phyloP scores from a whole-genome alignment of 805 yeast genomes.

The Candida sithepensis region DNA sequence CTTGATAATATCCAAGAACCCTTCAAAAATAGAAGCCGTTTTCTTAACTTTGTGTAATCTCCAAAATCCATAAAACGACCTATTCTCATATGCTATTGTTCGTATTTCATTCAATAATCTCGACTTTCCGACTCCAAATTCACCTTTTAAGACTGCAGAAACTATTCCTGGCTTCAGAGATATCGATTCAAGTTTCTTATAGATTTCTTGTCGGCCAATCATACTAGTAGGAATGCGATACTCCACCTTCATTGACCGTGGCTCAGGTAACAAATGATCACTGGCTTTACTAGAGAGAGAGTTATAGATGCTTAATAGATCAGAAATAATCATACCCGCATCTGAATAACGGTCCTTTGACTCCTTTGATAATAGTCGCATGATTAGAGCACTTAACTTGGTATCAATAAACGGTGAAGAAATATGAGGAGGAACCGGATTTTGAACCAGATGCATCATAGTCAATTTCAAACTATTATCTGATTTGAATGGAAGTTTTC shows the following conservation, averaged over 20 bases:
- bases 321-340: constrained; percentile 34
- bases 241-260: neutral
- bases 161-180: constrained; percentile 21
- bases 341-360: constrained; percentile 38
- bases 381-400: constrained; percentile 36
- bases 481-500: constrained; percentile 41
- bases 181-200: constrained; percentile 20
- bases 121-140: constrained; percentile 44
- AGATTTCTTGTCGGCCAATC: constrained; percentile 28
- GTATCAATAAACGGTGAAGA: constrained; percentile 30
- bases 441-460: constrained; percentile 37
- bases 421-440: constrained; percentile 38
- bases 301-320: constrained; percentile 28
- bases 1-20: constrained; percentile 21
- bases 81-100: constrained; percentile 31
- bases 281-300: constrained; percentile 9
- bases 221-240: constrained; percentile 22
- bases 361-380: constrained; percentile 40
- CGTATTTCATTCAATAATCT: constrained; percentile 38
- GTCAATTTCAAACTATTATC: constrained; percentile 37
- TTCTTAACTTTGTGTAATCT: constrained; percentile 24
- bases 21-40: constrained; percentile 14
- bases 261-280: neutral
- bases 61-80: constrained; percentile 33
- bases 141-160: constrained; percentile 37